Evolutionary conservation across 1,139 yeast species (phyloP), one percentile per base, ranked within the genome.

Genomic region (Blastobotrys proliferans): DNA sequence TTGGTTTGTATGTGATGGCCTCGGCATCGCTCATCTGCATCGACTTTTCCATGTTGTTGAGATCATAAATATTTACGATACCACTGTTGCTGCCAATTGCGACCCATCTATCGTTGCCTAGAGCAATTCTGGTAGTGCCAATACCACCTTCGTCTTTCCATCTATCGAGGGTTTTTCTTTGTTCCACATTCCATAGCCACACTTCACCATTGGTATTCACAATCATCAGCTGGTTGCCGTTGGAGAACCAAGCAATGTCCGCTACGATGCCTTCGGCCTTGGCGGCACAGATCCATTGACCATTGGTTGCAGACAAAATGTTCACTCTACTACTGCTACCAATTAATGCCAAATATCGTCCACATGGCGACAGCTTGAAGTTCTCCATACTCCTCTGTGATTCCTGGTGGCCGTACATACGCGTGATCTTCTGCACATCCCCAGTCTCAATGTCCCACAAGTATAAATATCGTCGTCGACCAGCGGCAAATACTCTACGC

Each of bases 301-400:
- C 94, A 0, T 88, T 82, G 5, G 67, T 57, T 1, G 94, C 84
- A 40, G 83, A 79, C 28, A 92, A 62, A 6, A 94, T 61, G 60
- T 90, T 90, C 52, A 92, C 74, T 94, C 96, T 92, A 14, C 99
- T 98, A 45, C 82, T 77, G 47, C 80, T 77, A 53, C 98, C 98
- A 34, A 77, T 71, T 43, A 94, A 67, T 1, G 90, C 95, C 35
- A 94, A 70, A 52, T 68, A 83, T 38, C 72, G 72, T 16, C 96
- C 97, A 45, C 72, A 67, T 1, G 81, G 76, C 8, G 92, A 83
- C 14, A 85, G 56, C 59, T 81, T 80, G 64, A 88, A 86, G 56
- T 81, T 74, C 61, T 92, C 98, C 74, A 87, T 86, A n/a, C 94
- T 82, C 53, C 76, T 74, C 66, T 90, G 97, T 38, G 81, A 78